Conservation (phyloP, 208 protist genomes). For the Leishmania braziliensis region DNA sequence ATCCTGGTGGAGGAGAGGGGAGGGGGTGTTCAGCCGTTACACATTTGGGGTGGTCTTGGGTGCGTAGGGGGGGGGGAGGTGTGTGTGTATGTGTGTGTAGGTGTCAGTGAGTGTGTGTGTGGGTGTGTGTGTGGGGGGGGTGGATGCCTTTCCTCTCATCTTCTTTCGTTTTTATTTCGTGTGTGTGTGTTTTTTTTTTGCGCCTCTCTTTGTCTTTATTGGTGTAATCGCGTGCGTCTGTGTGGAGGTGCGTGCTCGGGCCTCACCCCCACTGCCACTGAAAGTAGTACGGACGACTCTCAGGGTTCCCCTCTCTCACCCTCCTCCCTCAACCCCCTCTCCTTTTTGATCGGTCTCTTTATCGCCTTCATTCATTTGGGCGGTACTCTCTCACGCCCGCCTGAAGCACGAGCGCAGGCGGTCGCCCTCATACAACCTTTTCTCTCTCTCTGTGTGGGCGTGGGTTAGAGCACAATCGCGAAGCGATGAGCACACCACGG, state of each 20-base stretch:
- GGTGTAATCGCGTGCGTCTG: background rate
- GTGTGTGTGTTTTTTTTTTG: background rate
- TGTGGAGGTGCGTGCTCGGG: background rate
- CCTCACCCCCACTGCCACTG: no score
- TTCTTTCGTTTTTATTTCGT: background rate
- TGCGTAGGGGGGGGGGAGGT: background rate
- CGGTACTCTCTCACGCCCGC: background rate
- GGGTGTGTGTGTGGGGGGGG: no score
- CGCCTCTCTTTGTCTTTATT: background rate
- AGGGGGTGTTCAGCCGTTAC: background rate
- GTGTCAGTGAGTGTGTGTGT: no score
- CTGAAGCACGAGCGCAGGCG: background rate
- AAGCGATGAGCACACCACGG: background rate
- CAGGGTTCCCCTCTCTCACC: background rate
- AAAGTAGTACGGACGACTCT: background rate
- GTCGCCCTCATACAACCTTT: background rate
- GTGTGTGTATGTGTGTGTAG: no score
- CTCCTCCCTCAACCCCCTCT: background rate
- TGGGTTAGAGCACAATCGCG: background rate
- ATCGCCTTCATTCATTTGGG: background rate
- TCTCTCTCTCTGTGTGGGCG: background rate
- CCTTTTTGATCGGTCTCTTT: background rate
- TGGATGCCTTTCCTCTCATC: no score
- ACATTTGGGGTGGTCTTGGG: background rate
- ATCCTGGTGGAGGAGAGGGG: background rate